A percentile compares a stretch with the other conserved stretches of the same genome.
These are phyloP conservation scores for Ustulina deusta DNA, from an alignment of 2,329 filamentous ascomycete species.

Conservation along the genomic window DNA sequence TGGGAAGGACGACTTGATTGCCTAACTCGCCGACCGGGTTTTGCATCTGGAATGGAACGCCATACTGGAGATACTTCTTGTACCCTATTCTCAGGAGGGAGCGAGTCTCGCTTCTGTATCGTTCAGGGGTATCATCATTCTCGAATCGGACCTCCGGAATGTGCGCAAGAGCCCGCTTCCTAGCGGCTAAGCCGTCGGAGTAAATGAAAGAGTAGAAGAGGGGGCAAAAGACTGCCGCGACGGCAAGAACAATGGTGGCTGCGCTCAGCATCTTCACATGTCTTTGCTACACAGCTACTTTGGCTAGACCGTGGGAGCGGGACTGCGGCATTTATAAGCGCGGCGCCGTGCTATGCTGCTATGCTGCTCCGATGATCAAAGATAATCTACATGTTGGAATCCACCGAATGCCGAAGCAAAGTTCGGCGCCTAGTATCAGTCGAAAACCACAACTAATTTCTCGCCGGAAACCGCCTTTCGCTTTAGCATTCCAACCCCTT, in stretches of 20 bases:
- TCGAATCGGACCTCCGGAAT: constrained; percentile 31
- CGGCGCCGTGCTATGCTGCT: no score
- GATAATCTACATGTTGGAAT: constrained; percentile 13
- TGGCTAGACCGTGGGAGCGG: background rate
- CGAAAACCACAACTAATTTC: constrained; percentile 40
- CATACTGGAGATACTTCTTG: constrained; percentile 31
- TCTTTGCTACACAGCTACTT: background rate
- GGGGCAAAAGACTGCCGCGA: constrained; percentile 8
- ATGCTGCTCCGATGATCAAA: constrained; percentile 5
- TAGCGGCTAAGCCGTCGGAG: constrained; percentile 10
- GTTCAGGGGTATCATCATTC: constrained; percentile 21
- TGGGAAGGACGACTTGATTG: constrained; percentile 31
- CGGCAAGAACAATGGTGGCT: constrained; percentile 11
- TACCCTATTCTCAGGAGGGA: constrained; percentile 20
- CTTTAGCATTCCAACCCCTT: constrained; percentile 29
- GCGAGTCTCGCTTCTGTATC: constrained; percentile 21
- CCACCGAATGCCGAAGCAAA: constrained; percentile 18
- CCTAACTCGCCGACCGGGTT: constrained; percentile 30
- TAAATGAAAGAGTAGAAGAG: constrained; percentile 9
- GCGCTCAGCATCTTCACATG: constrained; percentile 13
- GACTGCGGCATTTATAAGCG: constrained; percentile 14
- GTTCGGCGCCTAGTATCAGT: constrained; percentile 10
- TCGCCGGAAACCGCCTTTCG: constrained; percentile 24
- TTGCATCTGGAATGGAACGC: constrained; percentile 33
- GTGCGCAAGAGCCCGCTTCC: constrained; percentile 23